Conservation (phyloP, 768 basidiomycete genomes). For the Sporobolomyces roseus region DNA sequence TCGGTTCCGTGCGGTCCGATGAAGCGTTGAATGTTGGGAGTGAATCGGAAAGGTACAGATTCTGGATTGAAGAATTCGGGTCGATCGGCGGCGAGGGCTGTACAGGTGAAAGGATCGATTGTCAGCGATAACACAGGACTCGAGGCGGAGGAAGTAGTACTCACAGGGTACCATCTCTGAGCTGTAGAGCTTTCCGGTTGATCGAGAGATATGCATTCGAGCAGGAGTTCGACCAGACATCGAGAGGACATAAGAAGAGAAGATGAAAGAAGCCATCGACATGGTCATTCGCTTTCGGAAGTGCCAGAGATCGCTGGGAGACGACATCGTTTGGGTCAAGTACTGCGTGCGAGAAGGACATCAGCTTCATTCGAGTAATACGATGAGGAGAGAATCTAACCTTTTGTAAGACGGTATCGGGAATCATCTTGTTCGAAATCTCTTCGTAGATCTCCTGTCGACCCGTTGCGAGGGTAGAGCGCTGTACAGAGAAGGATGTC, state of each 20-base stretch:
- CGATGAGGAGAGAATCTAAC: constrained; percentile 53
- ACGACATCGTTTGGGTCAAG: constrained; percentile 79
- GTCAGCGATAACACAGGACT: not conserved
- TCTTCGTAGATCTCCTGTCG: constrained; percentile 74
- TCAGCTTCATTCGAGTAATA: not conserved
- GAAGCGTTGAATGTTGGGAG: constrained; percentile 92
- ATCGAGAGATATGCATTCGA: constrained; percentile 82
- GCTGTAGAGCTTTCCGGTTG: constrained; percentile 86
- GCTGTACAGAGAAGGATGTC: constrained; percentile 44
- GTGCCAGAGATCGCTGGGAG: constrained; percentile 82
- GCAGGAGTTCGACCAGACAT: constrained; percentile 76
- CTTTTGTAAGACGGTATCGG: constrained; percentile 76
- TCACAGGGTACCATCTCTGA: constrained; percentile 82
- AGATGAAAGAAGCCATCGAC: constrained; percentile 80
- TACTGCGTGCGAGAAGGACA: constrained; percentile 58
- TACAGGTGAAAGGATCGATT: not conserved
- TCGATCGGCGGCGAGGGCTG: constrained; percentile 43
- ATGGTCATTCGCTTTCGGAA: constrained; percentile 95
- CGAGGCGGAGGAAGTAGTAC: constrained; percentile 26
- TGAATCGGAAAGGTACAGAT: constrained; percentile 91
- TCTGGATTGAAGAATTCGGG: constrained; percentile 72
- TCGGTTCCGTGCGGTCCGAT: constrained; percentile 83
- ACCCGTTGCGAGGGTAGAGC: constrained; percentile 60
- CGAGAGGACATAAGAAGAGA: constrained; percentile 84
- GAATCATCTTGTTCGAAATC: constrained; percentile 77